Percentiles rank a stretch among this genome's conserved stretches.
phyloP scores from a whole-genome alignment of 2,329 filamentous ascomycete genomes.

The Arthrobotrys entomopaga region DNA sequence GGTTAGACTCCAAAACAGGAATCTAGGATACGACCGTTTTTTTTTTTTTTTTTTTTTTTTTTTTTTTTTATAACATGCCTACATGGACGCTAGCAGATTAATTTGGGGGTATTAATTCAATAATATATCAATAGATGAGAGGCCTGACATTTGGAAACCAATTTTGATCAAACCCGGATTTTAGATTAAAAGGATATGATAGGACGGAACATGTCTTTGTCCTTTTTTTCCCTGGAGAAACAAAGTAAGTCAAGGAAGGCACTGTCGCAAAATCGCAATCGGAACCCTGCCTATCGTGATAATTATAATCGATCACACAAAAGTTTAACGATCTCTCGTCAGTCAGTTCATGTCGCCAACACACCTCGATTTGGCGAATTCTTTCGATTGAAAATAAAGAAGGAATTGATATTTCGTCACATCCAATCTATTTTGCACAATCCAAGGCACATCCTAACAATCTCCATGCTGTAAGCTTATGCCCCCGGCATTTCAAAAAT shows the following conservation, averaged over 20 bases:
- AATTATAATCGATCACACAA: constrained; percentile 51
- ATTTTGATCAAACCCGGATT: constrained; percentile 28
- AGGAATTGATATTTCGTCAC: constrained; percentile 25
- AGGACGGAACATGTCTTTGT: not conserved
- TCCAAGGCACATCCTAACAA: constrained; percentile 21
- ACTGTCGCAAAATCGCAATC: constrained; percentile 45
- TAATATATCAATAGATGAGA: no score
- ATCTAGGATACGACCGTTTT: constrained; percentile 23
- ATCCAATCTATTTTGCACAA: constrained; percentile 34
- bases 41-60: not conserved
- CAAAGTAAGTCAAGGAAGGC: not conserved
- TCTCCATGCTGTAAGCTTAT: constrained; percentile 31
- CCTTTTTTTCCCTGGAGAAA: not conserved
- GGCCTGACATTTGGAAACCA: constrained; percentile 13
- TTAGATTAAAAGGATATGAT: constrained; percentile 10
- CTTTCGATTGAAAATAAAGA: not conserved
- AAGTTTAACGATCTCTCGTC: constrained; percentile 31
- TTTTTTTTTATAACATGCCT: constrained; percentile 16
- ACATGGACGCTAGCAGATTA: not conserved
- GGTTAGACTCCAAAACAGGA: constrained; percentile 29
- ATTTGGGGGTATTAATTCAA: no score
- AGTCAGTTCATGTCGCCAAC: constrained; percentile 45
- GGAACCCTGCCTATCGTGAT: constrained; percentile 51
- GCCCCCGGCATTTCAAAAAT: constrained; percentile 6
- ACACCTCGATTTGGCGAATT: constrained; percentile 14